These are phyloP conservation scores for Penicillium malachiteum DNA, from an alignment of 495 filamentous ascomycete species.

Conservation along the genomic window DNA sequence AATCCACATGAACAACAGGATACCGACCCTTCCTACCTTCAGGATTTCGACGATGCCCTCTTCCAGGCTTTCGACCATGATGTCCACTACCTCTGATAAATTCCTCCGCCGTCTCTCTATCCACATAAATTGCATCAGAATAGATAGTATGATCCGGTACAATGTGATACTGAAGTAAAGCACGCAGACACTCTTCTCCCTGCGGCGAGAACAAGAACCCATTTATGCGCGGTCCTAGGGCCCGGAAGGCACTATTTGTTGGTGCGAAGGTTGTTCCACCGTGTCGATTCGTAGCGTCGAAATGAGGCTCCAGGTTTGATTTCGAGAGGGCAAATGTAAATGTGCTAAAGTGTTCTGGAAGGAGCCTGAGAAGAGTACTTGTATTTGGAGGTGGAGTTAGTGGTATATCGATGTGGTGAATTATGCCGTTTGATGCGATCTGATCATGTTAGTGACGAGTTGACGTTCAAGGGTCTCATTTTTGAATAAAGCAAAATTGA, in stretches of 20 bases:
- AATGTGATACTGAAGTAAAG: conserved; percentile 75
- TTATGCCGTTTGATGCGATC: conserved; percentile 70
- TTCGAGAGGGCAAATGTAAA: conserved; percentile 67
- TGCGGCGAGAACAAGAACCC: conserved; percentile 74
- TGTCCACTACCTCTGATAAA: conserved; percentile 12
- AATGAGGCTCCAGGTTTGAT: conserved; percentile 58
- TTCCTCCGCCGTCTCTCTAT: conserved; percentile 16
- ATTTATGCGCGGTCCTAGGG: conserved; percentile 66
- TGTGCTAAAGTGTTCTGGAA: conserved; percentile 75
- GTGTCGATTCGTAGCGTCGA: conserved; percentile 41
- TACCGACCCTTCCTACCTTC: background rate
- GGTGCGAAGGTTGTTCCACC: conserved; percentile 75
- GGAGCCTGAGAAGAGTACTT: conserved; percentile 57
- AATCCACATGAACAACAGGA: conserved; percentile 54
- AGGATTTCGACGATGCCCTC: background rate
- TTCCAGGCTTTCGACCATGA: conserved; percentile 15
- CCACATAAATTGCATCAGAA: conserved; percentile 57
- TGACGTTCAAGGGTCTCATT: background rate
- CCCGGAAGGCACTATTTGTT: conserved; percentile 69
- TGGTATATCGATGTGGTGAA: conserved; percentile 71
- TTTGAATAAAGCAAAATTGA: background rate
- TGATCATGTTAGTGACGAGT: conserved; percentile 18
- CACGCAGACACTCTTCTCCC: conserved; percentile 68
- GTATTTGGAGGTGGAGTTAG: conserved; percentile 70
- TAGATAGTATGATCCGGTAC: conserved; percentile 75